Evolutionary conservation across 83 land plant species (phyloP).

Genomic region (Picea abies): DNA sequence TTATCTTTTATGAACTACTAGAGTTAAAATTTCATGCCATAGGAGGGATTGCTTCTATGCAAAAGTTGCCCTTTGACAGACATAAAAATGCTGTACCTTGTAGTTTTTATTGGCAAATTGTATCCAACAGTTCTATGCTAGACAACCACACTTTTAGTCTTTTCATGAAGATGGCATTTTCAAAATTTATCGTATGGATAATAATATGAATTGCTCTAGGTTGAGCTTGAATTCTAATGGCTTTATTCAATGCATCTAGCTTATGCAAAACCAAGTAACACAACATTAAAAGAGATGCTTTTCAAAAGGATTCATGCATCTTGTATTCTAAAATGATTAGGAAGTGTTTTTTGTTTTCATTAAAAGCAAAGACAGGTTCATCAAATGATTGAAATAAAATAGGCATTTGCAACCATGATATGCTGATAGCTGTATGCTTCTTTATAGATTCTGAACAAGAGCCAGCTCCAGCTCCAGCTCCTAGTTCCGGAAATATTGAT

Average conservation of each 20-base stretch:
- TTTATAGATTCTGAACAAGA: constrained; percentile 6
- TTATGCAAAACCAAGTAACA: not conserved
- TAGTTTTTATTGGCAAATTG: not conserved
- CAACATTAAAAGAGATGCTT: constrained; percentile 5
- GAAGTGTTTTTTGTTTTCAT: no score
- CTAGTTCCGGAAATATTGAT: not conserved
- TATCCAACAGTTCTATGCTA: not conserved
- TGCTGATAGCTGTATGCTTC: constrained; percentile 5
- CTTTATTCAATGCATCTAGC: not conserved
- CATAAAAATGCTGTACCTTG: not conserved
- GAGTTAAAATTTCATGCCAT: not conserved
- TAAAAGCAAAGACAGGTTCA: not conserved
- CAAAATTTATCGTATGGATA: not conserved
- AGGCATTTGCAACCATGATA: not conserved
- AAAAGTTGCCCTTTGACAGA: no score
- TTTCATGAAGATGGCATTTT: not conserved
- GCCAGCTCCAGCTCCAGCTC: constrained; percentile 10
- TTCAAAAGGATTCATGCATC: not conserved
- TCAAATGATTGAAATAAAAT: not conserved
- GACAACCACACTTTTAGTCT: not conserved
- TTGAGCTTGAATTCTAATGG: not conserved
- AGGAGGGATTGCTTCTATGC: no score
- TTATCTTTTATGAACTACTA: not conserved
- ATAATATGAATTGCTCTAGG: not conserved
- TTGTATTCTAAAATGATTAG: not conserved